These are phyloP conservation scores for Chytridiales sp. DNA, from an alignment of 371 early-diverging fungal species.

Conservation along the genomic window DNA sequence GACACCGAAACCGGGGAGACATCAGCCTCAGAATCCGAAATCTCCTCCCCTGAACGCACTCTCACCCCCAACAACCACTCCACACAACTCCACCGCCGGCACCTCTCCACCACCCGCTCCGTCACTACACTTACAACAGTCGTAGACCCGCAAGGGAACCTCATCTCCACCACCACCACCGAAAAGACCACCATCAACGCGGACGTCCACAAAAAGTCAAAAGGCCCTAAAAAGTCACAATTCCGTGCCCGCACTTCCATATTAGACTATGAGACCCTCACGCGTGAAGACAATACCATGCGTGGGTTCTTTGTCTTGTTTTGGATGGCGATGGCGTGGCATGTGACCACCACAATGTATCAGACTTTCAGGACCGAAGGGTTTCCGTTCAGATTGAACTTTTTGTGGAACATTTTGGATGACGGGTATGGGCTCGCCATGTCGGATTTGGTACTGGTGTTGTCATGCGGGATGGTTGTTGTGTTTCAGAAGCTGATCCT, in stretches of 20 bases:
- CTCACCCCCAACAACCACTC: background rate
- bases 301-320: constrained; percentile 91
- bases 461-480: constrained; percentile 56
- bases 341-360: constrained; percentile 67
- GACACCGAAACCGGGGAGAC: too few relatives aligned
- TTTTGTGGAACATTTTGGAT: constrained; percentile 31
- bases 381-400: constrained; percentile 52
- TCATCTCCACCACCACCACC: background rate
- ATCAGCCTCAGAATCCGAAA: constrained; percentile 19
- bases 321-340: constrained; percentile 85
- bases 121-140: constrained; percentile 5
- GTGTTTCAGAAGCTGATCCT: constrained; percentile 62
- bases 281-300: constrained; percentile 46
- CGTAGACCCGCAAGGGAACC: too few relatives aligned
- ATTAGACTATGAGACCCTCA: constrained; percentile 55
- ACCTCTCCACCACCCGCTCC: background rate
- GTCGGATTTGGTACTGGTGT: constrained; percentile 36
- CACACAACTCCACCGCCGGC: background rate
- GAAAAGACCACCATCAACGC: background rate
- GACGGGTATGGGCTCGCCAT: constrained; percentile 31
- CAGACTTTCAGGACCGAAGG: constrained; percentile 72
- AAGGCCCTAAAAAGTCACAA: constrained; percentile 9
- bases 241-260: constrained; percentile 52
- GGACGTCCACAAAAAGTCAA: too few relatives aligned
- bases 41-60: background rate